Percentiles rank a stretch among this genome's conserved stretches.
Evolutionary conservation across 2,329 filamentous ascomycete genomes (phyloP).

Genomic region (Pyrenophora teres): DNA sequence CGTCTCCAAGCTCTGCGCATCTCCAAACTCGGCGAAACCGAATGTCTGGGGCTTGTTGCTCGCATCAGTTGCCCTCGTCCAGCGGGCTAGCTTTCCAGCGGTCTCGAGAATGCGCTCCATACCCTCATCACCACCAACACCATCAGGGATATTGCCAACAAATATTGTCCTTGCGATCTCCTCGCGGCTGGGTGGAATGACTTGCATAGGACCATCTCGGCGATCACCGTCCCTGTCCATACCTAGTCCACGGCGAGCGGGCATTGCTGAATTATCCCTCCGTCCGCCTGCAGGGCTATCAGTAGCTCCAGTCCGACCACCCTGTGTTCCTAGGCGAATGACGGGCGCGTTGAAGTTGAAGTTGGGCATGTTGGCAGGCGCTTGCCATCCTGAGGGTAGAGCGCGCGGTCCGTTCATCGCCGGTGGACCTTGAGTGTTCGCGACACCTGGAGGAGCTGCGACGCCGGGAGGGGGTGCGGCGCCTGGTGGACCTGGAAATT

Average conservation of each 20-base stretch:
- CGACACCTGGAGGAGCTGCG: constrained; percentile 75
- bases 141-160: constrained; percentile 81
- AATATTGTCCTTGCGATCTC: constrained; percentile 93
- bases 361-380: constrained; percentile 89
- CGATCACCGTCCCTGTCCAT: constrained; percentile 64
- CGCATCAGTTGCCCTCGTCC: constrained; percentile 79
- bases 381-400: constrained; percentile 83
- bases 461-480: constrained; percentile 69
- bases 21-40: constrained; percentile 94
- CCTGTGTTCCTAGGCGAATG: constrained; percentile 83
- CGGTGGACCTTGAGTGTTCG: constrained; percentile 70
- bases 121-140: constrained; percentile 74
- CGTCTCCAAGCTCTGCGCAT: constrained; percentile 82
- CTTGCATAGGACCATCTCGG: constrained; percentile 67
- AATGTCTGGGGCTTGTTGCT: constrained; percentile 83
- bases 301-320: constrained; percentile 61
- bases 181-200: constrained; percentile 83
- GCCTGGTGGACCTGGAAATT: constrained; percentile 14
- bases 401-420: constrained; percentile 80
- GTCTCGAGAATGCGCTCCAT: constrained; percentile 77
- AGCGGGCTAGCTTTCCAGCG: constrained; percentile 80
- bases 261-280: constrained; percentile 52
- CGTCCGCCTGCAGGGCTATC: constrained; percentile 53
- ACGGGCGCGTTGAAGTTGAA: constrained; percentile 98
- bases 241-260: constrained; percentile 60